phyloP scores from a whole-genome alignment of 2,329 filamentous ascomycete genomes.

The Dothideomycetes sp. region DNA sequence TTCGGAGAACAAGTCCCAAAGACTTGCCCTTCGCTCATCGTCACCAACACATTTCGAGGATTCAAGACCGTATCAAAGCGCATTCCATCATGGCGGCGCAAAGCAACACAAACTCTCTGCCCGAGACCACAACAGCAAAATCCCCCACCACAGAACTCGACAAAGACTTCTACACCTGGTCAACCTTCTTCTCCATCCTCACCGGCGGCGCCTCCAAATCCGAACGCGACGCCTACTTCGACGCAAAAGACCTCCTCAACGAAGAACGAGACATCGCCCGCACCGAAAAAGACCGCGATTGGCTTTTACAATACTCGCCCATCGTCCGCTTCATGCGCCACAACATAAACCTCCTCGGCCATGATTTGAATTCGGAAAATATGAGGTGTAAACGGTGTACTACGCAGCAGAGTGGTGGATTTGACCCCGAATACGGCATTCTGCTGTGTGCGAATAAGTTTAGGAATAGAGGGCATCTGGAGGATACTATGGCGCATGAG shows the following conservation, averaged over 20 bases:
- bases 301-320: slow-evolving; percentile 74
- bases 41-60: neutral
- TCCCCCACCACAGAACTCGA: slow-evolving; percentile 17
- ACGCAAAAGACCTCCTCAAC: slow-evolving; percentile 63
- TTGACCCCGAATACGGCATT: slow-evolving; percentile 79
- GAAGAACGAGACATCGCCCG: slow-evolving; percentile 69
- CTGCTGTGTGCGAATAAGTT: slow-evolving; percentile 89
- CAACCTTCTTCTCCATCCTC: slow-evolving; percentile 78
- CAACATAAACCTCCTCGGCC: slow-evolving; percentile 71
- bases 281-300: slow-evolving; percentile 76
- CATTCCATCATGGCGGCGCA: no score
- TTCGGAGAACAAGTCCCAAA: neutral
- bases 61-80: slow-evolving; percentile 7
- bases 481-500: slow-evolving; percentile 49
- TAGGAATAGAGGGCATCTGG: slow-evolving; percentile 66
- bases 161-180: slow-evolving; percentile 50
- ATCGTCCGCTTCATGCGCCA: slow-evolving; percentile 79
- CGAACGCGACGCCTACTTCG: slow-evolving; percentile 66
- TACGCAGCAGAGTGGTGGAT: slow-evolving; percentile 66
- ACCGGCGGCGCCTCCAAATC: slow-evolving; percentile 61
- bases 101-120: slow-evolving; percentile 11
- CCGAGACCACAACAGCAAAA: slow-evolving; percentile 9
- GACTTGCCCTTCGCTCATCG: neutral
- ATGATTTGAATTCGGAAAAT: slow-evolving; percentile 61
- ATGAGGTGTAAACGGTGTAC: slow-evolving; percentile 77